These are phyloP conservation scores for Ganoderma sinense DNA, from an alignment of 1,284 basidiomycete species.

Conservation along the genomic window DNA sequence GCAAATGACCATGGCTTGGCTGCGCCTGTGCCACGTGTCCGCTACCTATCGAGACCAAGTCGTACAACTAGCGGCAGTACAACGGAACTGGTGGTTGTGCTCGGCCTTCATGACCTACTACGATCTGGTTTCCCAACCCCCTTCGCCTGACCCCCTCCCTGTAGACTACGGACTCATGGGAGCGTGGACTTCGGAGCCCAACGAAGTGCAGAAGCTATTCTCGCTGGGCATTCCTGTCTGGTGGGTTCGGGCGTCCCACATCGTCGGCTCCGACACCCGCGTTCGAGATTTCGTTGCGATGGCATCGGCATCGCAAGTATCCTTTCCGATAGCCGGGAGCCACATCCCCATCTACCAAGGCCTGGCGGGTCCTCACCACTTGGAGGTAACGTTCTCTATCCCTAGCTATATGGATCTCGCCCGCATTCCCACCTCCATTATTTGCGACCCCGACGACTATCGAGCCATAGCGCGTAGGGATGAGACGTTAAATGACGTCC, in stretches of 20 bases:
- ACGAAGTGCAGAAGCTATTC: neutral
- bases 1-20: neutral
- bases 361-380: neutral
- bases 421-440: neutral
- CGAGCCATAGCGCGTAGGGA: too few species aligned
- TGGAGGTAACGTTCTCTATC: neutral
- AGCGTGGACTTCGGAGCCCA: neutral
- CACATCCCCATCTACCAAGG: neutral
- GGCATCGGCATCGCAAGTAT: too few species aligned
- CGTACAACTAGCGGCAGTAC: neutral
- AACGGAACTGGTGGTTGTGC: neutral
- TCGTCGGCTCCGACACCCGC: neutral
- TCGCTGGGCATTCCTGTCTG: constrained; percentile 6
- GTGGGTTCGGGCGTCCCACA: neutral
- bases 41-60: neutral
- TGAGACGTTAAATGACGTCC: too few species aligned
- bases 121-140: too few species aligned
- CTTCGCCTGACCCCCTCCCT: neutral
- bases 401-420: neutral
- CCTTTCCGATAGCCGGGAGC: too few species aligned
- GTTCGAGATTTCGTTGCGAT: neutral
- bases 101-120: neutral
- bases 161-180: neutral
- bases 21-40: neutral
- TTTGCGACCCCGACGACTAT: neutral